These are phyloP conservation scores for Ogataea hybrid DNA, from an alignment of 1,139 yeast species.

Conservation along the genomic window DNA sequence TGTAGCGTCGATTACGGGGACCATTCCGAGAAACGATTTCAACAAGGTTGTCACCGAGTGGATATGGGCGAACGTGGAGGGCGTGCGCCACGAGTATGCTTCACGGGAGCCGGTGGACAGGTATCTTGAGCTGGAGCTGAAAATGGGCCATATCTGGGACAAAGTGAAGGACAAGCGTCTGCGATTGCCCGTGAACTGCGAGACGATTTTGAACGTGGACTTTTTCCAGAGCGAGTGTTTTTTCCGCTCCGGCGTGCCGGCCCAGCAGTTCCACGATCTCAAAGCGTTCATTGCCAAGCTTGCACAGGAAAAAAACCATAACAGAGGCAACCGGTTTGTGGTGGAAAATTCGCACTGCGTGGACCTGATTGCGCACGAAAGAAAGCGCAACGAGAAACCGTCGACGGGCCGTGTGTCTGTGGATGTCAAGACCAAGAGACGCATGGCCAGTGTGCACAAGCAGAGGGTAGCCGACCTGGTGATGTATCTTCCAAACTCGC, in stretches of 20 bases:
- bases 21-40: constrained; percentile 78
- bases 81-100: constrained; percentile 42
- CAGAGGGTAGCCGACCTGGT: constrained; percentile 68
- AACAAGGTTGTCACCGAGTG: constrained; percentile 84
- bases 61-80: constrained; percentile 78
- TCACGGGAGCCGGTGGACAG: constrained; percentile 39
- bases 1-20: constrained; percentile 62
- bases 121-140: constrained; percentile 75
- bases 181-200: constrained; percentile 71
- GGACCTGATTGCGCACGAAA: constrained; percentile 32
- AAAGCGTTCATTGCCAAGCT: constrained; percentile 48
- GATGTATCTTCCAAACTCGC: constrained; percentile 72
- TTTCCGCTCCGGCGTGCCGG: constrained; percentile 71
- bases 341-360: constrained; percentile 32
- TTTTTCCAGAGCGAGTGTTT: constrained; percentile 52
- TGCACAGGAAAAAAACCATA: constrained; percentile 39
- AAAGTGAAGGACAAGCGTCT: constrained; percentile 64
- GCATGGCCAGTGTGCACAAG: constrained; percentile 67
- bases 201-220: constrained; percentile 59
- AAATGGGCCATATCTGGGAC: constrained; percentile 75
- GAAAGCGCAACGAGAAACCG: constrained; percentile 49
- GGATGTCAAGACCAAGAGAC: constrained; percentile 66
- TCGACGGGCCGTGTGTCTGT: constrained; percentile 61
- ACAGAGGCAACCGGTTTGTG: constrained; percentile 31
- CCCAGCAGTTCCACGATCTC: constrained; percentile 61